These are phyloP conservation scores for Phalaenopsis hybrid DNA, from an alignment of 116 monocot genomes.

Conservation along the genomic window DNA sequence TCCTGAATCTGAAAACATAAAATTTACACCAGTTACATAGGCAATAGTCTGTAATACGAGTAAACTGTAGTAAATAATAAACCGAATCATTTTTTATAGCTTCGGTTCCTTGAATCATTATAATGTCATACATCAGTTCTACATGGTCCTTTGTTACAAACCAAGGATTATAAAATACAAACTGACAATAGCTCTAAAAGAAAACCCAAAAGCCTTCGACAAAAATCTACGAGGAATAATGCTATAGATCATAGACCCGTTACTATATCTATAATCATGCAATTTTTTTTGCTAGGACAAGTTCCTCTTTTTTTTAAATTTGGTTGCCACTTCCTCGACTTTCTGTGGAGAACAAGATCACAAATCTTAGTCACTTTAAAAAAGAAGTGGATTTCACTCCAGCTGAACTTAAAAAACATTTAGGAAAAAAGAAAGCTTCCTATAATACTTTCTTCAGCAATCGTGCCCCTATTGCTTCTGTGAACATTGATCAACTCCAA, in stretches of 20 bases:
- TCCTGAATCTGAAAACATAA: slow-evolving; percentile 35
- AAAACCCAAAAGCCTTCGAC: not conserved
- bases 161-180: not conserved
- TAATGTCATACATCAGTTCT: not conserved
- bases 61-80: not conserved
- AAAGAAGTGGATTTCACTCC: not conserved
- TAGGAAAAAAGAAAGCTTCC: not conserved
- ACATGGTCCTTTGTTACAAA: not conserved
- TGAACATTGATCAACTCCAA: not conserved
- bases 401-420: not conserved
- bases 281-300: not conserved
- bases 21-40: not conserved
- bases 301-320: not conserved
- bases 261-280: not conserved
- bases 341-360: no score
- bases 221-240: not conserved
- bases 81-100: not conserved
- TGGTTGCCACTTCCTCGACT: not conserved
- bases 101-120: not conserved
- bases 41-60: not conserved
- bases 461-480: not conserved
- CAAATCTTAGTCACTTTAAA: not conserved
- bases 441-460: not conserved
- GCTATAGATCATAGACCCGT: not conserved
- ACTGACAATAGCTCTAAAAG: not conserved